Base-by-base conservation (phyloP, 2,329 filamentous ascomycete genomes). In the Fusarium liriodendri region DNA sequence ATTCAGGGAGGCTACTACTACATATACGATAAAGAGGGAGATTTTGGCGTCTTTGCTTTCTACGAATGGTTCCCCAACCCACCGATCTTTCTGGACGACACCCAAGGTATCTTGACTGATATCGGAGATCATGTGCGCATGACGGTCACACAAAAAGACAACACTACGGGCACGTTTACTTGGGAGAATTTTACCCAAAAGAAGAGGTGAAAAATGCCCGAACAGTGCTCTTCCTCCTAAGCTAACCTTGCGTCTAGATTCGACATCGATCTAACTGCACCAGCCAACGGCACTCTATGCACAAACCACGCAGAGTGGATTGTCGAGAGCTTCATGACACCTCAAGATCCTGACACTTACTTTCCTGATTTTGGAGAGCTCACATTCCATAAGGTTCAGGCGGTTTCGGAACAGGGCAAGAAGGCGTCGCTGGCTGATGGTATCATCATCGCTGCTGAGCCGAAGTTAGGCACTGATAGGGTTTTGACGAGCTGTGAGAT, bases 41-140 rank as follows among this genome's bases (percentile, higher is more conserved):
- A 69, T 14, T 69, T 58, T 42, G 62, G 66, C 27, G 66, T 69
- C 14, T 69, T 62, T 66, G 62, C 62, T 2, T 69, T 66, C 9
- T 69, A 69, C 18, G 66, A 69, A 33, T 69, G 66, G 66, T 69
- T 45, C 16, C 66, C 66, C 1, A 42, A 66, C 22, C 57, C 62
- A 0, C 62, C 63, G 1, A 40, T 50, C 20, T 66, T 62, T n/a
- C 33, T 67, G 22, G 64, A 67, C 38, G 50, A 67, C 38, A 66
- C 37, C 0, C 18, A 66, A 22, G 58, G 50, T 7, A 66, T 69
- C 25, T 16, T 25, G 25, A 69, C 66, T 1, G 35, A 45, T 14
- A 69, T 69, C 6, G 62, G 66, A 2, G 66, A 69, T 40, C 66
- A 69, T 57, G 62, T 69, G 22, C 62, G 66, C 7, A 69, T 69